Evolutionary conservation across 441 rosid species (phyloP), one percentile per base, ranked within the genome.

Genomic region (Flueggea neowawraea): DNA sequence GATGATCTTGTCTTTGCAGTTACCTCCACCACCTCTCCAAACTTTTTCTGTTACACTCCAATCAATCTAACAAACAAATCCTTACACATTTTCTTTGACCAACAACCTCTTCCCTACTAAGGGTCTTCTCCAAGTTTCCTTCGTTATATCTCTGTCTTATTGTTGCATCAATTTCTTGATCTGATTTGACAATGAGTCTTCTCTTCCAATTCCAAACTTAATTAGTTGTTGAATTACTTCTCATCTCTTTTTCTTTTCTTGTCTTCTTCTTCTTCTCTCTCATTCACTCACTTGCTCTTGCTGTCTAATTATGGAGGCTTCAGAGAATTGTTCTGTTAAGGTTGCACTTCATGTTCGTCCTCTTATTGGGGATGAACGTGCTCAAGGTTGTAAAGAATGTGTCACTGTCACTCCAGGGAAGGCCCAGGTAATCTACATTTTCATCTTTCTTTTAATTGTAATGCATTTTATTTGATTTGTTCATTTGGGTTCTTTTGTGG

Each of bases 281-380:
- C 28, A 22, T 2, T 22, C 28, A 22, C 28, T 22, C 14, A 4
- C n/a, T 47, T 47, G 50, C 4, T 4, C 6, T 0, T 36, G 41
- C 9, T 36, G 3, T 47, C 6, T 47, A 9, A 12, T 47, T 10
- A 47, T 47, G 41, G 64, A 13, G 68, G 69, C 73, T 13, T 78
- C 78, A 5, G 97, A 84, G 78, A 89, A 90, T 72, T 95, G 99
- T 36, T 95, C 91, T 57, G 98, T 95, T 17, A 95, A 91, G 71
- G 99, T 95, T 65, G 93, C 99, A 13, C 95, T 95, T 58, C 98
- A 95, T 61, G 71, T 95, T 15, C 81, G 99, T 65, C 99, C 99
- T n/a, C 92, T 95, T 56, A 90, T 95, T 70, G 89, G 84, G 22
- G 99, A 95, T 52, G 99, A 95, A 76, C 76, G 75, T 64, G 79